Base-by-base conservation (phyloP, 202 grass and related monocot species). In the Brachypodium distachyon region DNA sequence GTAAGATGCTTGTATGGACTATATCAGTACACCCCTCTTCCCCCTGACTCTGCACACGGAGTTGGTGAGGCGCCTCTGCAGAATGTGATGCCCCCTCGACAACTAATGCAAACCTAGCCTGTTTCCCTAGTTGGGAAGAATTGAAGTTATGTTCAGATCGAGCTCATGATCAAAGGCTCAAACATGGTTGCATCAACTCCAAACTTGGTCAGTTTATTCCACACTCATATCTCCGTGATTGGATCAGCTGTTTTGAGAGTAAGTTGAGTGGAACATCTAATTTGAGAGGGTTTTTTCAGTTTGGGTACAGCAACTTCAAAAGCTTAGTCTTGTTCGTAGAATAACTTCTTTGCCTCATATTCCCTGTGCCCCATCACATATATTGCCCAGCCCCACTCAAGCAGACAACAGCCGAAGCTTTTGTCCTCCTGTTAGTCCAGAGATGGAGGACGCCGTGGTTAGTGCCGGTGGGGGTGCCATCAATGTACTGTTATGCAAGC, bases 381-480 rank as follows among this genome's bases (percentile, higher is more conserved):
- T 14, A 46, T 18, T 14, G 4, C 43, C 16, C 43, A 46, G 43
- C 43, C 43, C 14, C 43, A 46, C 4, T 18, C 43, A 13, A 46
- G 13, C 43, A 46, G 12, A 47, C 43, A 49, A 33, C 27, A 74
- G 40, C 5, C 43, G 11, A 32, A 81, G 21, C n/a, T 52, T 19
- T 77, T 40, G 5, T 50, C 67, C 27, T 50, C n/a, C 49, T 22
- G 9, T 10, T 22, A 19, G 19, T 71, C 14, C 25, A 69, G 66
- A 73, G 67, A 86, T 85, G 72, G 83, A 81, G 19, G 4, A 1
- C 17, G 56, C 65, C 1, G 51, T 80, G 82, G 82, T 72, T 57
- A 78, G 72, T 28, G 67, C 37, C 41, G 44, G 60, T 5, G 63
- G 72, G 19, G 75, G 74, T 10, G 62, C 46, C 9, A 9, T 87